Base-by-base conservation (phyloP, 176 grass and related monocot genomes). In the Urochloa ruziziensis region DNA sequence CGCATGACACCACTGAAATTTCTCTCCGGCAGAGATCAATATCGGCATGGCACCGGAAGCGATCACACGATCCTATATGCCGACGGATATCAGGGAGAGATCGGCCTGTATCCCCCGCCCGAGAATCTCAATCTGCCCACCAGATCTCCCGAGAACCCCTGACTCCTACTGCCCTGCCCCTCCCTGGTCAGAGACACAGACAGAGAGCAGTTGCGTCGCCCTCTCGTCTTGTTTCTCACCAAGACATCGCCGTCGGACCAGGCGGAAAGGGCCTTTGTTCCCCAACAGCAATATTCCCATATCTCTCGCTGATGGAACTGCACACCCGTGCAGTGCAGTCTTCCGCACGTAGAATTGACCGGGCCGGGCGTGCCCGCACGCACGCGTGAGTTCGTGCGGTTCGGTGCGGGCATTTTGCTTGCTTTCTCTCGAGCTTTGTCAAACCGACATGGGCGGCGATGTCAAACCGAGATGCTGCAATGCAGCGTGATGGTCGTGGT, bases 41-140 rank as follows among this genome's bases (percentile, higher is more conserved):
- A 69, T 64, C 56, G 14, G 37, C 16, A 86, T 78, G 88, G 73
- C 65, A 60, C 37, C 65, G 46, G 46, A n/a, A 34, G 54, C 33
- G 83, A 78, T 82, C 36, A 37, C n/a, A n/a, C 10, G 61, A 75
- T 68, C 37, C 64, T 44, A 86, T 78, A 90, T 59, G 66, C 46
- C 52, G 28, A 37, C 44, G 52, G 64, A 53, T 60, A 62, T 13
- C 4, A 57, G 14, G n/a, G n/a, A 84, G 83, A 84, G 83, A 82
- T 82, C 58, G 73, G 19, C 72, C 25, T 90, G 79, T 78, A 72
- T 40, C 56, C 83, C 54, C n/a, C 18, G 64, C 36, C 4, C 4
- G 65, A 2, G 83, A 90, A 86, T 90, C 88, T 78, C 83, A 82
- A 90, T 90, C 88, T 90, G 46, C 75, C 53, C 10, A 1, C 66